phyloP scores from a whole-genome alignment of 2,329 filamentous ascomycete genomes.

The Paecilomyces formosus region DNA sequence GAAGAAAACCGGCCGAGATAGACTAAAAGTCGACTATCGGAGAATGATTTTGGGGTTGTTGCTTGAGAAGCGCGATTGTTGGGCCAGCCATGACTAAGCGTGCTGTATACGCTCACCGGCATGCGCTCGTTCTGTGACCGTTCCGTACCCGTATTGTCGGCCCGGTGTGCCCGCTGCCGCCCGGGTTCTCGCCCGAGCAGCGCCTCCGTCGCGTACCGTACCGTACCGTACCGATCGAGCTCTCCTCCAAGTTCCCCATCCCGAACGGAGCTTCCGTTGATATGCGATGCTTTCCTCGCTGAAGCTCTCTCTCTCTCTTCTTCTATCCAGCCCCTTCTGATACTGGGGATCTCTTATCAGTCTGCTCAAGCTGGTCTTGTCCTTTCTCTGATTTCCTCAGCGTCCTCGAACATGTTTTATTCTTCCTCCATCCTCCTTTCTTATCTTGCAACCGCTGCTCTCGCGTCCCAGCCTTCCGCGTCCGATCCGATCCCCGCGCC shows the following conservation, averaged over 20 bases:
- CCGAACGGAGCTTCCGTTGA: neutral
- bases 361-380: neutral
- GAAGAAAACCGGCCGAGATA: slow-evolving; percentile 1
- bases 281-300: neutral
- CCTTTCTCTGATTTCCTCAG: neutral
- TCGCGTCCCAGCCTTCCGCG: slow-evolving; percentile 68
- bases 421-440: slow-evolving; percentile 14
- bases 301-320: neutral
- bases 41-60: slow-evolving; percentile 1
- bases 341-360: neutral
- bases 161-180: neutral
- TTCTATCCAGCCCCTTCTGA: neutral
- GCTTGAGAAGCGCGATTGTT: slow-evolving; percentile 18
- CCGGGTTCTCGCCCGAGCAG: neutral
- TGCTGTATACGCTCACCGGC: slow-evolving; percentile 23
- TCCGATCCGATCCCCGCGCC: slow-evolving; percentile 71
- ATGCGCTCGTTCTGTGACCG: slow-evolving; percentile 20
- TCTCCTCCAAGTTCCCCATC: neutral
- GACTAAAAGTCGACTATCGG: neutral
- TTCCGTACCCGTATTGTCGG: neutral
- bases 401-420: slow-evolving; percentile 1
- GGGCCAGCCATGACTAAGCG: slow-evolving; percentile 26
- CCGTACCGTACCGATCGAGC: neutral
- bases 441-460: slow-evolving; percentile 13
- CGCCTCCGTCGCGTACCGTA: neutral